Percentiles rank a stretch among this genome's conserved stretches.
phyloP scores from a whole-genome alignment of 805 yeast species.

The Priceomyces carsonii region DNA sequence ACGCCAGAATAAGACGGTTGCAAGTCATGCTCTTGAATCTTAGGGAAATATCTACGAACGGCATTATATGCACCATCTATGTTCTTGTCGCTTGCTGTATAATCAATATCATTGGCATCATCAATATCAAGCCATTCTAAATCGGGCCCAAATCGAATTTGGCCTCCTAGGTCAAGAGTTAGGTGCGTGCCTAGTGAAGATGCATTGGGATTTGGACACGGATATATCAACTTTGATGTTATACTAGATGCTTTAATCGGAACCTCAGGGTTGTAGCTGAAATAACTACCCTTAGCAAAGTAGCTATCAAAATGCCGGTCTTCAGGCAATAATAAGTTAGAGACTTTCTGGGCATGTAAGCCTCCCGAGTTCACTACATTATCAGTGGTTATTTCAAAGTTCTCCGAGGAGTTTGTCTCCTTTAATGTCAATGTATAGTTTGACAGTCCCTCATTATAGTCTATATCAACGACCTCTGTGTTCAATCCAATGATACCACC shows the following conservation, averaged over 20 bases:
- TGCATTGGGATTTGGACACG: slow-evolving; percentile 66
- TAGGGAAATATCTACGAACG: slow-evolving; percentile 64
- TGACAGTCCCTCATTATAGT: slow-evolving; percentile 19
- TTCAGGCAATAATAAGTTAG: slow-evolving; percentile 67
- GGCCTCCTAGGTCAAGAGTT: slow-evolving; percentile 80
- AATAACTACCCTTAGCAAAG: slow-evolving; percentile 88
- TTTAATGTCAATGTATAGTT: slow-evolving; percentile 25
- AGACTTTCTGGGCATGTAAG: slow-evolving; percentile 65
- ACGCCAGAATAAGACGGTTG: slow-evolving; percentile 78
- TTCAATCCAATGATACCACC: slow-evolving; percentile 67
- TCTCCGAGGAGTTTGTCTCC: slow-evolving; percentile 29
- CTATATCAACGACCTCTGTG: slow-evolving; percentile 52
- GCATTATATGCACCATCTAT: slow-evolving; percentile 57
- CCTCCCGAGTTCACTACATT: slow-evolving; percentile 81
- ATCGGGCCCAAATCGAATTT: slow-evolving; percentile 85
- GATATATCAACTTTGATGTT: slow-evolving; percentile 55
- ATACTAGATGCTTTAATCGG: slow-evolving; percentile 37
- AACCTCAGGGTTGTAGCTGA: slow-evolving; percentile 48
- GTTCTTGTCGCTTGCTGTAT: slow-evolving; percentile 49
- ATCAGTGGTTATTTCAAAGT: slow-evolving; percentile 48
- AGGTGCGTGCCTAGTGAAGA: slow-evolving; percentile 87
- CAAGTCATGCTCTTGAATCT: slow-evolving; percentile 50
- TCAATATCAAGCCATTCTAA: slow-evolving; percentile 67
- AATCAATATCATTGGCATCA: slow-evolving; percentile 39
- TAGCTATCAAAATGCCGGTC: slow-evolving; percentile 57